Conservation (phyloP, 1,139 yeast species). For the Candida tetrigidarum region DNA sequence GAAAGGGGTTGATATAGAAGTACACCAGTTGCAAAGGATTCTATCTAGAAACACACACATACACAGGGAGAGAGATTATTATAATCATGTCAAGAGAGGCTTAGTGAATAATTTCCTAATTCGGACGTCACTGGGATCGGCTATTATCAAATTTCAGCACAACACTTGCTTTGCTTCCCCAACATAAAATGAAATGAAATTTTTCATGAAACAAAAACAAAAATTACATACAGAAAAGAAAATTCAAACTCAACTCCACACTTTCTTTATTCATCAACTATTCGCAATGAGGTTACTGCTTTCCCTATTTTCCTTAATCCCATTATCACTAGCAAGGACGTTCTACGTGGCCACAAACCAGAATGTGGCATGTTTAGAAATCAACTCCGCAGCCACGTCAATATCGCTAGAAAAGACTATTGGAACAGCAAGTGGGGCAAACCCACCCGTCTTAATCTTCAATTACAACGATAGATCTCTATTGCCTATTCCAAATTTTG, state of each 20-base stretch:
- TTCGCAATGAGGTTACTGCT: not conserved
- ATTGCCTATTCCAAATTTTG: constrained; percentile 15
- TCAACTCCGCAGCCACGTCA: not conserved
- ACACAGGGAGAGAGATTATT: too few relatives aligned
- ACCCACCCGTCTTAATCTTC: constrained; percentile 5
- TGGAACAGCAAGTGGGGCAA: constrained; percentile 7
- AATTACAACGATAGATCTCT: constrained; percentile 3
- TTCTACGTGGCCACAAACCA: constrained; percentile 7
- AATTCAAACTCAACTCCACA: too few relatives aligned
- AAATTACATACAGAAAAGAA: too few relatives aligned
- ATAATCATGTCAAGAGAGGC: constrained; percentile 2
- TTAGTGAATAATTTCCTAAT: not conserved
- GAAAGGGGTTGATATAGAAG: too few relatives aligned
- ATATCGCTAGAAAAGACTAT: constrained; percentile 3
- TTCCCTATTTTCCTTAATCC: not conserved
- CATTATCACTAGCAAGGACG: constrained; percentile 7
- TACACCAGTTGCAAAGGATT: too few relatives aligned
- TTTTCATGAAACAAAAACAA: too few relatives aligned
- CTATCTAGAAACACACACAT: too few relatives aligned
- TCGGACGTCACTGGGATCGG: not conserved
- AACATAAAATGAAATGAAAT: too few relatives aligned
- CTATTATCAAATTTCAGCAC: too few relatives aligned
- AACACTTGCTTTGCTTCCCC: too few relatives aligned
- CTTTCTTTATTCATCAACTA: not conserved
- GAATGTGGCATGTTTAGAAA: constrained; percentile 10